These are phyloP conservation scores for Lactarius tabidus DNA, from an alignment of 768 basidiomycete species.

Conservation along the genomic window DNA sequence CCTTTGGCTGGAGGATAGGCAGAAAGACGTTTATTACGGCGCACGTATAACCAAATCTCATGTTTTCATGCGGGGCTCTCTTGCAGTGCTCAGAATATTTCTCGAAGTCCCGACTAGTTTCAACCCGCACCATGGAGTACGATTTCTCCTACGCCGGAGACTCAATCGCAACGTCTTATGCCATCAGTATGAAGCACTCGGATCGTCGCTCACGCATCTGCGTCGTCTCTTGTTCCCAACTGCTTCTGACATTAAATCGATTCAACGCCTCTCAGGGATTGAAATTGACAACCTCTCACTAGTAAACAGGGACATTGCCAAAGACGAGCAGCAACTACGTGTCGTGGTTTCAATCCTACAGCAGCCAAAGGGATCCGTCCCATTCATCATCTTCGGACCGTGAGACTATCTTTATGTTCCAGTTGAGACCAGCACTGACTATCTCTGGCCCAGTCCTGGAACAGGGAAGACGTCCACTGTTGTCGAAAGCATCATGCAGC, in stretches of 20 bases:
- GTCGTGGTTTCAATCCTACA: conserved; percentile 47
- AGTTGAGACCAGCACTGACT: neutral
- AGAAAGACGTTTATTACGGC: conserved; percentile 15
- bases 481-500: conserved; percentile 37
- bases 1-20: conserved; percentile 17
- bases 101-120: conserved; percentile 48
- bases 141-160: conserved; percentile 49
- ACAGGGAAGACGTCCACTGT: conserved; percentile 40
- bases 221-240: conserved; percentile 51
- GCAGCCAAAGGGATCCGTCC: conserved; percentile 43
- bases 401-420: conserved; percentile 32
- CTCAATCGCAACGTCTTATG: conserved; percentile 53
- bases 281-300: conserved; percentile 27
- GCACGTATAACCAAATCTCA: conserved; percentile 4
- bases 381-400: conserved; percentile 63
- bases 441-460: conserved; percentile 34
- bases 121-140: conserved; percentile 34
- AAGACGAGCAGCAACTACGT: conserved; percentile 45
- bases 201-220: conserved; percentile 38
- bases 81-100: conserved; percentile 43
- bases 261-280: conserved; percentile 18
- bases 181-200: conserved; percentile 57
- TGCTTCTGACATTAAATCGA: conserved; percentile 29
- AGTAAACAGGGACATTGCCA: conserved; percentile 42
- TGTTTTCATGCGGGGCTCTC: neutral